Percentiles rank a stretch among this genome's conserved stretches.
phyloP scores from a whole-genome alignment of 2,329 filamentous ascomycete genomes.

The Aspergillus spinulosporus region DNA sequence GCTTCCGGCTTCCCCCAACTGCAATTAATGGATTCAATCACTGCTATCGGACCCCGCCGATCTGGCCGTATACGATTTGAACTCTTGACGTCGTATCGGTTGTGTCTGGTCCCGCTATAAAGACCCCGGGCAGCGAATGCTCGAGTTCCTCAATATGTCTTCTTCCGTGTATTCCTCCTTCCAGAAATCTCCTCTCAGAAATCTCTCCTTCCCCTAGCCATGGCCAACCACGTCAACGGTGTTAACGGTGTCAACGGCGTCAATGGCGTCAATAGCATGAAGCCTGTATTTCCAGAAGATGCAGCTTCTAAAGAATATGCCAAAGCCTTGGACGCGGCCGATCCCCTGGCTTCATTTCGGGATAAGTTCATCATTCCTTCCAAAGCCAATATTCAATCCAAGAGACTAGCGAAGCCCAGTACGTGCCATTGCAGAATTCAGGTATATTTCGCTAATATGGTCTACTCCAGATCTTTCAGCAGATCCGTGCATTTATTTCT shows the following conservation, averaged over 20 bases:
- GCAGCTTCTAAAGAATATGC: conserved; percentile 41
- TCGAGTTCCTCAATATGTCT: neutral
- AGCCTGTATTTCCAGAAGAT: conserved; percentile 33
- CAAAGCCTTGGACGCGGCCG: conserved; percentile 58
- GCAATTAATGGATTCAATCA: neutral
- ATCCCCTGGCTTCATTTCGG: conserved; percentile 61
- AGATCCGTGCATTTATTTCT: conserved; percentile 67
- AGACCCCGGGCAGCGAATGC: neutral
- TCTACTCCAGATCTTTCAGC: conserved; percentile 33
- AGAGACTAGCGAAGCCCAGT: conserved; percentile 52
- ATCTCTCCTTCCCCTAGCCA: conserved; percentile 10
- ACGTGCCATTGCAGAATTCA: conserved; percentile 8
- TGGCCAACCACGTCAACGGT: conserved; percentile 14
- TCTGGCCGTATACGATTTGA: neutral
- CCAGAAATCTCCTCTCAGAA: neutral
- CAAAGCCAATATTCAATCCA: conserved; percentile 68
- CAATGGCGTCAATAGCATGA: conserved; percentile 16
- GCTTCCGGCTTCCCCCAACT: conserved; percentile 13
- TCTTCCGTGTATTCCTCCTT: neutral
- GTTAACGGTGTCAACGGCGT: neutral
- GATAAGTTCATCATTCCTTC: conserved; percentile 76
- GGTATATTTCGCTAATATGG: conserved; percentile 14
- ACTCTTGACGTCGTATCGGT: neutral
- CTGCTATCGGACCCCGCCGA: neutral
- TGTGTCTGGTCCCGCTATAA: conserved; percentile 8